Conservation (phyloP, 352 stramenopile genomes). For the Halophytophthora batemanensis region DNA sequence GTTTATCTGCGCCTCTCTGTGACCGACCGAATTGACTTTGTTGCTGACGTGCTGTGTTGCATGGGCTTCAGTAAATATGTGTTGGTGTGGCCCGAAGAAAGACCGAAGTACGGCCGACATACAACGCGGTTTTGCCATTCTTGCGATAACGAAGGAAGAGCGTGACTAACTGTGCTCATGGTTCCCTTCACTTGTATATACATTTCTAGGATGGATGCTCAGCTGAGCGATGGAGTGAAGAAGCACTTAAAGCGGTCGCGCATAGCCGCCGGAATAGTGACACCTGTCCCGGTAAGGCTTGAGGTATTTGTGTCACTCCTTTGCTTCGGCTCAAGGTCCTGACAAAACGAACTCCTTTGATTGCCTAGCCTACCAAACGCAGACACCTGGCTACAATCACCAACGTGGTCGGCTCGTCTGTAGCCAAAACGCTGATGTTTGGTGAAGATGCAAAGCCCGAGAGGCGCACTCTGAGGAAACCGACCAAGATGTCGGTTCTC, state of each 20-base stretch:
- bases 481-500: neutral
- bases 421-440: slow-evolving; percentile 29
- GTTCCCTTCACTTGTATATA: neutral
- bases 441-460: slow-evolving; percentile 8
- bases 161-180: neutral
- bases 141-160: no score
- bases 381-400: slow-evolving; percentile 61
- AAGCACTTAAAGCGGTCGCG: slow-evolving; percentile 59
- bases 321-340: neutral
- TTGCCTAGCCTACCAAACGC: slow-evolving; percentile 35
- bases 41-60: neutral
- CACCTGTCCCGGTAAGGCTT: slow-evolving; percentile 29
- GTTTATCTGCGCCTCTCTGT: neutral
- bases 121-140: neutral
- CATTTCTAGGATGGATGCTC: slow-evolving; percentile 32
- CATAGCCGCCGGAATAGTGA: slow-evolving; percentile 27
- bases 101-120: slow-evolving; percentile 26
- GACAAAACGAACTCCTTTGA: neutral
- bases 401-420: slow-evolving; percentile 33
- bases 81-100: slow-evolving; percentile 42
- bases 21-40: neutral
- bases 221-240: slow-evolving; percentile 50
- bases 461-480: slow-evolving; percentile 4
- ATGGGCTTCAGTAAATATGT: slow-evolving; percentile 39
- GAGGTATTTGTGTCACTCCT: neutral